phyloP scores from a whole-genome alignment of 2,329 filamentous ascomycete genomes.

The Alternaria sp. region DNA sequence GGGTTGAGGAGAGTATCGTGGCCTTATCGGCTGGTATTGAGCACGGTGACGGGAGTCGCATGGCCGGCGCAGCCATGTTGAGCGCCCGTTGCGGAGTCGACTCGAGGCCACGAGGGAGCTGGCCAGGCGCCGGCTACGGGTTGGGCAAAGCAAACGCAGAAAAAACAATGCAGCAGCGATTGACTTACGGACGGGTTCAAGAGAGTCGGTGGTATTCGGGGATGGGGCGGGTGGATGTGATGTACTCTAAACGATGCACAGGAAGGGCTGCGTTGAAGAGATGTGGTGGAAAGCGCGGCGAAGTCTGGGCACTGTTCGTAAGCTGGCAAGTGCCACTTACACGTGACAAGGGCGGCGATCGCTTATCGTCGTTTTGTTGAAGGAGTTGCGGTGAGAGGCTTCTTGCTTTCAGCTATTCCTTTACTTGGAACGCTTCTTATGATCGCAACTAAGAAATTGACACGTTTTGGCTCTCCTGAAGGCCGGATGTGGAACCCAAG shows the following conservation, averaged over 20 bases:
- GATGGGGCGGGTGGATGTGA: slow-evolving; percentile 45
- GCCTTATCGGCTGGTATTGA: slow-evolving; percentile 15
- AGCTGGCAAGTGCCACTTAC: slow-evolving; percentile 32
- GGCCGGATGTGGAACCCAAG: slow-evolving; percentile 27
- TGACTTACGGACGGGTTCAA: slow-evolving; percentile 47
- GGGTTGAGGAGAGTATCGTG: slow-evolving; percentile 20
- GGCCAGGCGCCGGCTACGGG: slow-evolving; percentile 17
- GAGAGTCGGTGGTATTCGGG: slow-evolving; percentile 42
- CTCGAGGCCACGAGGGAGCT: slow-evolving; percentile 28
- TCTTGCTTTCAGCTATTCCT: slow-evolving; percentile 1
- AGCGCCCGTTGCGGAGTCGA: slow-evolving; percentile 36
- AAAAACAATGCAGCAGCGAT: slow-evolving; percentile 20
- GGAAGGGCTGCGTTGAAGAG: slow-evolving; percentile 48
- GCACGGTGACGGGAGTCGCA: slow-evolving; percentile 8
- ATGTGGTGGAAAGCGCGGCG: slow-evolving; percentile 37
- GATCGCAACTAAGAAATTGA: slow-evolving; percentile 26
- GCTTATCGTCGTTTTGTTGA: slow-evolving; percentile 26
- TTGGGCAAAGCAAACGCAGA: slow-evolving; percentile 20
- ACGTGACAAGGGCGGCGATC: slow-evolving; percentile 38
- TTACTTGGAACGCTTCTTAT: slow-evolving; percentile 22
- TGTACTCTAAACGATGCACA: slow-evolving; percentile 50
- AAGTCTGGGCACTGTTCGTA: slow-evolving; percentile 34
- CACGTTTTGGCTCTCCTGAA: slow-evolving; percentile 38
- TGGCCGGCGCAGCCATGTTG: slow-evolving; percentile 27
- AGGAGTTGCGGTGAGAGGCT: slow-evolving; percentile 26